Conservation (phyloP, 345 rosid genomes). For the Carallia pectinifolia region DNA sequence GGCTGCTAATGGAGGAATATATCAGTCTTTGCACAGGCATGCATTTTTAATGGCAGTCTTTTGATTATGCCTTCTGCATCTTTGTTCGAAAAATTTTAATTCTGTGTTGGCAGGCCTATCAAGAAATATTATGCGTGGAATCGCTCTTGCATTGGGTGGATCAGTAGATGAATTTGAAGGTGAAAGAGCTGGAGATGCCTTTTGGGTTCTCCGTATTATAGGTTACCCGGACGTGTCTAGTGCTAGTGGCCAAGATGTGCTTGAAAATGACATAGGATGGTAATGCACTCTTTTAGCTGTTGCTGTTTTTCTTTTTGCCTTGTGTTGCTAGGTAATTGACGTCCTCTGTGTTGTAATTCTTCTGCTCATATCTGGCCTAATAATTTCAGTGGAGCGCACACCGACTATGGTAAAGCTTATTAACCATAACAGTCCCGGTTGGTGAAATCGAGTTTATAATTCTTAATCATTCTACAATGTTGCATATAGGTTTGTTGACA, state of each 20-base stretch:
- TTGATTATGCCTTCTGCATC: slow-evolving; percentile 3
- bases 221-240: slow-evolving; percentile 62
- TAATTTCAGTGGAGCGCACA: slow-evolving; percentile 70
- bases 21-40: slow-evolving; percentile 64
- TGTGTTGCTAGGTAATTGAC: not conserved
- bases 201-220: slow-evolving; percentile 81
- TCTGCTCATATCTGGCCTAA: slow-evolving; percentile 10
- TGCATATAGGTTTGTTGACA: slow-evolving; percentile 56
- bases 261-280: slow-evolving; percentile 77
- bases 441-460: not conserved
- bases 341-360: not conserved
- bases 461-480: slow-evolving; percentile 2
- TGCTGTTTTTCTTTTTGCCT: slow-evolving; percentile 3
- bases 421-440: slow-evolving; percentile 1
- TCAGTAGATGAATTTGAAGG: slow-evolving; percentile 71
- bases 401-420: slow-evolving; percentile 70
- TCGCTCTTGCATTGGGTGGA: slow-evolving; percentile 67
- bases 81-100: not conserved
- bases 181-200: slow-evolving; percentile 69
- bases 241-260: slow-evolving; percentile 31
- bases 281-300: slow-evolving; percentile 27
- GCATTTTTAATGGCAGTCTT: slow-evolving; percentile 1
- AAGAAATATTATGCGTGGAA: slow-evolving; percentile 71
- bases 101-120: slow-evolving; percentile 54
- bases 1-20: slow-evolving; percentile 68